Evolutionary conservation across 2,329 filamentous ascomycete species (phyloP), one percentile per base, ranked within the genome.

Genomic region (Ophiostoma sp.): DNA sequence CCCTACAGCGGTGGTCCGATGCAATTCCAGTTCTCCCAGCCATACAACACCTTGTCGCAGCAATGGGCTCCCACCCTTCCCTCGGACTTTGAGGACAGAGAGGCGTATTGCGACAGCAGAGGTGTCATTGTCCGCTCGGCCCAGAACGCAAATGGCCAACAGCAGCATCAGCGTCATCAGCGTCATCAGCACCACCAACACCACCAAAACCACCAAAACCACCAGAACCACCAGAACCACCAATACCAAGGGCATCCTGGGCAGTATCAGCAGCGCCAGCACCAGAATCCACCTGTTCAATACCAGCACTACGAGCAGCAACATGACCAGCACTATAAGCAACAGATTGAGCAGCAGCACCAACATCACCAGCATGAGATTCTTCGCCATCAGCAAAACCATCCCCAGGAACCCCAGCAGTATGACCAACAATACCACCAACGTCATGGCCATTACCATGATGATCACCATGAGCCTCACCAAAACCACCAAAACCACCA

Each of bases 51-150:
- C 3, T 8, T 62, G 3, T 40, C 36, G 6, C 38, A 62, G 58
- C 58, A 62, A 14, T 62, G 58, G 58, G 38, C 58, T 6, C 12
- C 58, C 1, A 42, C 58, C 2, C 58, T 62, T 16, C 58, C 58
- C 6, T n/a, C 16, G 36, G 58, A 62, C 58, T 62, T 62, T 62
- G 58, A 62, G 16, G 58, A 62, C 5, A 42, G 45, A 60, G 12
- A 42, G 44, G 44, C 11, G 7, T 16, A 44, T 12, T 63, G 45
- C 12, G 49, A 62, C 16, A 40, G 27, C 18, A 18, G 36, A 11
- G 66, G 38, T 16, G 38, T 12, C 9, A 27, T 55, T 38, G 27
- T 27, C 27, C 27, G 27, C 27, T 27, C 27, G 27, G 27, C 66
- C 11, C 38, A 41, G 38, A n/a, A 62, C 2, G 27, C 27, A 16